phyloP scores from a whole-genome alignment of 2,329 filamentous ascomycete species.

The Ascochyta lentis region DNA sequence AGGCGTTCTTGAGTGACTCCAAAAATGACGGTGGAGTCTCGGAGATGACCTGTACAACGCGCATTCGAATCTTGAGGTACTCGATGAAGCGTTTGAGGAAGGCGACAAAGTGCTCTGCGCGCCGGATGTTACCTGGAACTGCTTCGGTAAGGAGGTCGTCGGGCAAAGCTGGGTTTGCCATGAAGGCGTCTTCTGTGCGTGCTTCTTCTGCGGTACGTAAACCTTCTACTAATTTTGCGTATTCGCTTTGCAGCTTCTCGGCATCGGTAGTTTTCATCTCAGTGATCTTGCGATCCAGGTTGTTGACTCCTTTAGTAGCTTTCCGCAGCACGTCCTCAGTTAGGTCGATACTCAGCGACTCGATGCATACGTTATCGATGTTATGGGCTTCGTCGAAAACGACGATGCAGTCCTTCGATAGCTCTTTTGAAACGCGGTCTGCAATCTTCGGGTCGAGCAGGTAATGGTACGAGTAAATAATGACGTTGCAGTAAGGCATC shows the following conservation, averaged over 20 bases:
- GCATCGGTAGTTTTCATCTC: slow-evolving; percentile 97
- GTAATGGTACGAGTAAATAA: slow-evolving; percentile 99
- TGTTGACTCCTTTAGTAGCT: slow-evolving; percentile 87
- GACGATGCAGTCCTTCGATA: slow-evolving; percentile 97
- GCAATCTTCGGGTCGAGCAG: slow-evolving; percentile 97
- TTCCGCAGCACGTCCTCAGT: slow-evolving; percentile 93
- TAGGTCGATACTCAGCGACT: slow-evolving; percentile 94
- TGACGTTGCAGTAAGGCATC: slow-evolving; percentile 99
- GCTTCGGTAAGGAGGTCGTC: slow-evolving; percentile 95
- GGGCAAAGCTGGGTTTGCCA: slow-evolving; percentile 92
- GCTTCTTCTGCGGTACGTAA: slow-evolving; percentile 87
- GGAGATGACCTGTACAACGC: slow-evolving; percentile 94
- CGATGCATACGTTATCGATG: slow-evolving; percentile 99
- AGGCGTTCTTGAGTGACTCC: slow-evolving; percentile 89
- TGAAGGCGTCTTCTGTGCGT: slow-evolving; percentile 92
- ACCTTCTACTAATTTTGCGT: slow-evolving; percentile 92
- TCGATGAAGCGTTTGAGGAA: slow-evolving; percentile 98
- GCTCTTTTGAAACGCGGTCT: slow-evolving; percentile 89
- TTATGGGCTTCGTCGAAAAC: slow-evolving; percentile 99
- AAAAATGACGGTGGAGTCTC: slow-evolving; percentile 96
- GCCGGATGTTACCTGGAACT: slow-evolving; percentile 92
- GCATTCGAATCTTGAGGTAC: slow-evolving; percentile 98
- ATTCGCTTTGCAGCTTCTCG: slow-evolving; percentile 92
- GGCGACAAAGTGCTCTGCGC: slow-evolving; percentile 93
- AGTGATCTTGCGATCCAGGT: slow-evolving; percentile 86